A percentile compares a stretch with the other conserved stretches of the same genome.
Evolutionary conservation across 1,284 basidiomycete genomes (phyloP).

Genomic region (Entoloma clypeatum): DNA sequence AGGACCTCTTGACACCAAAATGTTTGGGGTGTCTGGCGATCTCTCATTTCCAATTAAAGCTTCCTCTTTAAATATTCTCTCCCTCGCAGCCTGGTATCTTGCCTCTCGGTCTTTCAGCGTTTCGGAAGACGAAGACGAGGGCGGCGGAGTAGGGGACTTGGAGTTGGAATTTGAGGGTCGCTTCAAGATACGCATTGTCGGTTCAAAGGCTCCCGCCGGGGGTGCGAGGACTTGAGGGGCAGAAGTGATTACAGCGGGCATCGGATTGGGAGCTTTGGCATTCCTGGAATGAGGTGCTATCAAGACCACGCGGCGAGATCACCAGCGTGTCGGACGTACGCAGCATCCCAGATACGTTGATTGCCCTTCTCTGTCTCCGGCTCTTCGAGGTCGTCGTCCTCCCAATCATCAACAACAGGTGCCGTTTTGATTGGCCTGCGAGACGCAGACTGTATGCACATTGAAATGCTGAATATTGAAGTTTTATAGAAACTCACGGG

Average conservation of each 20-base stretch:
- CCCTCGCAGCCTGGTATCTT: constrained; percentile 41
- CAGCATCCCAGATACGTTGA: constrained; percentile 42
- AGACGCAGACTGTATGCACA: constrained; percentile 12
- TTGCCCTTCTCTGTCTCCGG: constrained; percentile 30
- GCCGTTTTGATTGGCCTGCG: constrained; percentile 8
- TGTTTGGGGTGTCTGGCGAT: neutral
- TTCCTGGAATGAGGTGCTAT: constrained; percentile 29
- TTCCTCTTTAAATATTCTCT: constrained; percentile 35
- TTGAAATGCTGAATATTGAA: constrained; percentile 1
- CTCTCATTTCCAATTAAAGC: neutral
- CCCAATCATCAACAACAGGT: constrained; percentile 37
- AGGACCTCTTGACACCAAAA: constrained; percentile 16
- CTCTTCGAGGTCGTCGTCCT: constrained; percentile 35
- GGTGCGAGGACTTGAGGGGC: constrained; percentile 23
- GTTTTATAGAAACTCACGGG: constrained; percentile 14
- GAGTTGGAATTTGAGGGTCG: constrained; percentile 29
- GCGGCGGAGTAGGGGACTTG: constrained; percentile 24
- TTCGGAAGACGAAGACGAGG: constrained; percentile 24
- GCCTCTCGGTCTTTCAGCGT: constrained; percentile 39
- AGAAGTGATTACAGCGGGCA: constrained; percentile 36
- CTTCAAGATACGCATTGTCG: constrained; percentile 41
- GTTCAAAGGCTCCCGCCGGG: constrained; percentile 39
- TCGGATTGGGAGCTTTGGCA: constrained; percentile 35
- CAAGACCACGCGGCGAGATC: constrained; percentile 1
- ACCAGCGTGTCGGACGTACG: too few species aligned